Percentiles rank a stretch among this genome's conserved stretches.
Evolutionary conservation across 257 asterid species (phyloP).

Genomic region (Buddleja alternifolia): DNA sequence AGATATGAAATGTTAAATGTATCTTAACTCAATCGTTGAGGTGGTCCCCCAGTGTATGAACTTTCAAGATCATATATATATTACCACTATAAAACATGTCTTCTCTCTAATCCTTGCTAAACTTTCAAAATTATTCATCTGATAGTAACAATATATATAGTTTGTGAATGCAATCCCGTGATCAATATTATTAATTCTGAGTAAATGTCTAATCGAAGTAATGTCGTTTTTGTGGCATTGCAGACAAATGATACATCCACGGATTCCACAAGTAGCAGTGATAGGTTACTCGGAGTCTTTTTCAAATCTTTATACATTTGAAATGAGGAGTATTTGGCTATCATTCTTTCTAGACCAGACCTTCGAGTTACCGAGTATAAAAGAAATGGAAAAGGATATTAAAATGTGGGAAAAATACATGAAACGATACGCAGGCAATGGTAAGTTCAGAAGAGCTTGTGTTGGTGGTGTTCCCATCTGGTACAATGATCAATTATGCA

Average conservation of each 20-base stretch:
- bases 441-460: slow-evolving; percentile 42
- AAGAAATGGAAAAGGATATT: slow-evolving; percentile 49
- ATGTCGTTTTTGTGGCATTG: neutral
- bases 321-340: slow-evolving; percentile 52
- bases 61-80: too few relatives aligned
- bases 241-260: slow-evolving; percentile 72
- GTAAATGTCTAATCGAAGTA: neutral
- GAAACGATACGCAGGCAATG: slow-evolving; percentile 43
- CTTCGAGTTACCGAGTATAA: slow-evolving; percentile 41
- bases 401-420: slow-evolving; percentile 45
- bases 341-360: slow-evolving; percentile 33
- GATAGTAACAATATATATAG: too few relatives aligned
- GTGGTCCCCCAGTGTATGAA: too few relatives aligned
- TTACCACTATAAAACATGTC: too few relatives aligned
- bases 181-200: too few relatives aligned
- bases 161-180: too few relatives aligned
- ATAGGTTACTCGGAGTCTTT: slow-evolving; percentile 66
- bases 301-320: slow-evolving; percentile 45
- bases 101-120: too few relatives aligned
- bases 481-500: slow-evolving; percentile 68
- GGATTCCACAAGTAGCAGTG: slow-evolving; percentile 69
- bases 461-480: slow-evolving; percentile 53
- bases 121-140: too few relatives aligned
- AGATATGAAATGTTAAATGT: too few relatives aligned
- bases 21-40: too few relatives aligned